phyloP scores from a whole-genome alignment of 2,329 filamentous ascomycete genomes.

The Thielaviopsis populi region DNA sequence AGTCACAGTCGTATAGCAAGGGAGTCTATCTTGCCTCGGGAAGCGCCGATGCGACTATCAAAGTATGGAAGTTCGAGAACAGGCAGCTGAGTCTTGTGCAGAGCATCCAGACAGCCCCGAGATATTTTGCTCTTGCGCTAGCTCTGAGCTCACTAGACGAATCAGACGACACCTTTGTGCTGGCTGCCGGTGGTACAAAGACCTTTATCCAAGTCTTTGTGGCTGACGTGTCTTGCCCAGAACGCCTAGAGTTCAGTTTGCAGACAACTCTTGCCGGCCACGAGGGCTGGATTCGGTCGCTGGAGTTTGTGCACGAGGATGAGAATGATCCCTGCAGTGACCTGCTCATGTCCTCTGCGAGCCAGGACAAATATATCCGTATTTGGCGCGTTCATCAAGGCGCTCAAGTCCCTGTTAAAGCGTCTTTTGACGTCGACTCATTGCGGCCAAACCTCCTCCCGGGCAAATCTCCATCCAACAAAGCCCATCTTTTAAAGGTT shows the following conservation, averaged over 20 bases:
- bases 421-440: conserved; percentile 39
- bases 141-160: conserved; percentile 48
- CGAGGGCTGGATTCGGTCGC: conserved; percentile 83
- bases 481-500: conserved; percentile 61
- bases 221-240: conserved; percentile 29
- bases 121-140: conserved; percentile 67
- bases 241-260: conserved; percentile 43
- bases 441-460: conserved; percentile 42
- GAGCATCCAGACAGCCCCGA: conserved; percentile 56
- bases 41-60: conserved; percentile 59
- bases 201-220: conserved; percentile 70
- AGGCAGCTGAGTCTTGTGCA: conserved; percentile 43
- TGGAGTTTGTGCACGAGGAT: conserved; percentile 52
- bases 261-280: conserved; percentile 73
- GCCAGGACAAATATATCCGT: conserved; percentile 93
- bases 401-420: conserved; percentile 43
- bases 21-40: conserved; percentile 56
- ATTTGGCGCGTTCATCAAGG: conserved; percentile 76
- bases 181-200: conserved; percentile 77
- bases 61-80: conserved; percentile 50
- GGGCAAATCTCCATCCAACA: conserved; percentile 71
- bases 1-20: conserved; percentile 21
- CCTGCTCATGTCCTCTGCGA: conserved; percentile 75
- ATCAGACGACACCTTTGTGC: conserved; percentile 39
- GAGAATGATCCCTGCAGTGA: conserved; percentile 38